Conservation (phyloP, 352 stramenopile genomes). For the Thraustochytrium sp. region DNA sequence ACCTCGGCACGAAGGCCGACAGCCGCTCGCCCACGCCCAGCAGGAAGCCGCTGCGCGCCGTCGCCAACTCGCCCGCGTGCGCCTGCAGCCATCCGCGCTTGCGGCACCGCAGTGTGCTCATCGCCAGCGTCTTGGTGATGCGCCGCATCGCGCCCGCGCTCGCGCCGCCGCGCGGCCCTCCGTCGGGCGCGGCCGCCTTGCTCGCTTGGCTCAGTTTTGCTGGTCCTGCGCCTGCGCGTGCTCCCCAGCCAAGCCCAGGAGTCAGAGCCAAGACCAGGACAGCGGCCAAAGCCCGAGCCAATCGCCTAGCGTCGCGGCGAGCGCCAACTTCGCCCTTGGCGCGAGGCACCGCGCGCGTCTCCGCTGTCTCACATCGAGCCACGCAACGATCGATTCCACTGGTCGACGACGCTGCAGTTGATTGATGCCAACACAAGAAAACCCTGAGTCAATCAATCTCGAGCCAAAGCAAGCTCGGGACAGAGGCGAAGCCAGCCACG, state of each 20-base stretch:
- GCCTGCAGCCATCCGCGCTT: neutral
- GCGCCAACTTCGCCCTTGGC: neutral
- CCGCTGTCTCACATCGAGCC: neutral
- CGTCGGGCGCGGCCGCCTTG: neutral
- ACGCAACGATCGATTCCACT: neutral
- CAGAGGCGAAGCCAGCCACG: too few species aligned
- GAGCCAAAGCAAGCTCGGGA: too few species aligned
- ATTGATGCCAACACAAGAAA: too few species aligned
- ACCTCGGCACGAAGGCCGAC: neutral
- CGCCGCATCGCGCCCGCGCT: neutral
- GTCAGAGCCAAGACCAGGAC: neutral
- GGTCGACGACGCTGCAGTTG: too few species aligned
- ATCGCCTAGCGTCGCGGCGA: neutral
- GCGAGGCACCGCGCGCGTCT: too few species aligned
- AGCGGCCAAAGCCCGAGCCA: neutral
- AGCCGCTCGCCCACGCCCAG: neutral
- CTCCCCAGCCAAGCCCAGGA: neutral
- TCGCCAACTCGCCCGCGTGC: neutral
- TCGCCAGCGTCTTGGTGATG: conserved; percentile 20
- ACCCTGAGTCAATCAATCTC: too few species aligned
- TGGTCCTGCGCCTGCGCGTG: neutral
- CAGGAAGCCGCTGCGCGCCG: neutral
- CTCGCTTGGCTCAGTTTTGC: neutral
- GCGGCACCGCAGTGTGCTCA: neutral
- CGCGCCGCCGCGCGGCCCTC: too few species aligned